Base-by-base conservation (phyloP, 1,284 basidiomycete genomes). In the Naganishia cerealis region DNA sequence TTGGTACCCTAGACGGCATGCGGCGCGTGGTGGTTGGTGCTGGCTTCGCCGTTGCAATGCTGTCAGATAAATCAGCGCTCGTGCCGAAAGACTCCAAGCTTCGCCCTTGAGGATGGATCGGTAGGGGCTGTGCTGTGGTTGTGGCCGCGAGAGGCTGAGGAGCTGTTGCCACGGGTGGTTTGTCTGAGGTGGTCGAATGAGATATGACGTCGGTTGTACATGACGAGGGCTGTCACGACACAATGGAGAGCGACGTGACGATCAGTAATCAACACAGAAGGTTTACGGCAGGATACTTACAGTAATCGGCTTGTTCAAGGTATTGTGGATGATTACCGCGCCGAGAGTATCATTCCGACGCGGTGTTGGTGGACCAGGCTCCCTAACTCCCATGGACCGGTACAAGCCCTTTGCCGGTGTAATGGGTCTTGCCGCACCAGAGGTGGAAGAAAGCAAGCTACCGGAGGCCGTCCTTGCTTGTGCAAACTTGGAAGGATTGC, bases 401-500 rank as follows among this genome's bases (percentile, higher is more conserved):
- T 40, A 16, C 16, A 61, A 15, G n/a, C 15, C 9, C 33, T 54
- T 63, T 26, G 50, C 61, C 15, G 61, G 61, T 8, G 61, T 63
- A 8, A 42, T 10, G 2, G 61, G 61, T 33, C 61, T 39, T 18
- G 53, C 52, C 1, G 61, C 50, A 16, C 50, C 39, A 10, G 38
- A 42, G 7, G 53, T 29, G 8, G 61, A 63, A 26, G 39, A 40
- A 13, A 40, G 12, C 38, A 63, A 21, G 12, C 36, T 63, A 10
- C 50, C 61, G 54, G 61, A 63, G 10, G 39, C 61, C 18, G 16
- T 63, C 26, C 61, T 53, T 4, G 42, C 50, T 6, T 54, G 50
- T 10, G 42, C 42, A 21, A 50, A 50, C n/a, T 63, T 63, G 21
- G 13, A n/a, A 24, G 61, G n/a, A 54, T 52, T 63, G 39, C 38